Conservation (phyloP, 2,329 filamentous ascomycete species). For the Didymella arachidicola region DNA sequence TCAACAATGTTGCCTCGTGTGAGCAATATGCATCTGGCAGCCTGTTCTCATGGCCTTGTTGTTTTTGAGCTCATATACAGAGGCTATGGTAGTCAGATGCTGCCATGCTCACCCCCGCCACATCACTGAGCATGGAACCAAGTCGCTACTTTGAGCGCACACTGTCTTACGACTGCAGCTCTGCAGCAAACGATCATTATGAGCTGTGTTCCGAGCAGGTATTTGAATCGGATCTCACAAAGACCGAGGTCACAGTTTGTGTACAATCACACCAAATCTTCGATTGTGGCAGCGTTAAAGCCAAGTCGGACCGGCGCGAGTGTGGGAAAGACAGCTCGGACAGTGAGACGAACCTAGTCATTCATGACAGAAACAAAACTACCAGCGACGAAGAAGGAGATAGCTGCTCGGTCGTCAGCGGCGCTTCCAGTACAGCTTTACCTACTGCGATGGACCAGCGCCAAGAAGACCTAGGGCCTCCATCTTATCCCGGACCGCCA, state of each 20-base stretch:
- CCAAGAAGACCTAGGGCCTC: neutral
- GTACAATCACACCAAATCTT: neutral
- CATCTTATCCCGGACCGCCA: neutral
- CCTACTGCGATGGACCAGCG: neutral
- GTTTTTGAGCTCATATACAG: no score
- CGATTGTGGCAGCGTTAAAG: no score
- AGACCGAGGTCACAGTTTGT: neutral
- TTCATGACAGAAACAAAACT: neutral
- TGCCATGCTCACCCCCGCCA: no score
- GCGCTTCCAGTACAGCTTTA: conserved; percentile 3
- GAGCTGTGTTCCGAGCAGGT: neutral
- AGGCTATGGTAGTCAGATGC: no score
- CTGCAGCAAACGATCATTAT: neutral
- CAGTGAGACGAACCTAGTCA: no score
- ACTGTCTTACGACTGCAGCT: conserved; percentile 5
- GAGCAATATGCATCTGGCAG: no score
- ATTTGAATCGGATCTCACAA: neutral
- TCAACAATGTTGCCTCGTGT: no score
- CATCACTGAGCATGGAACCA: neutral
- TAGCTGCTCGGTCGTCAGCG: neutral
- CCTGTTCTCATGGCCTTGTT: no score
- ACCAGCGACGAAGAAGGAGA: neutral
- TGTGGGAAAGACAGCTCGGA: no score
- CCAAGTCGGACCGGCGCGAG: no score
- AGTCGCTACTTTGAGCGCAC: conserved; percentile 3